Evolutionary conservation across 2,329 filamentous ascomycete species (phyloP).

Genomic region (Talaromyces sp.): DNA sequence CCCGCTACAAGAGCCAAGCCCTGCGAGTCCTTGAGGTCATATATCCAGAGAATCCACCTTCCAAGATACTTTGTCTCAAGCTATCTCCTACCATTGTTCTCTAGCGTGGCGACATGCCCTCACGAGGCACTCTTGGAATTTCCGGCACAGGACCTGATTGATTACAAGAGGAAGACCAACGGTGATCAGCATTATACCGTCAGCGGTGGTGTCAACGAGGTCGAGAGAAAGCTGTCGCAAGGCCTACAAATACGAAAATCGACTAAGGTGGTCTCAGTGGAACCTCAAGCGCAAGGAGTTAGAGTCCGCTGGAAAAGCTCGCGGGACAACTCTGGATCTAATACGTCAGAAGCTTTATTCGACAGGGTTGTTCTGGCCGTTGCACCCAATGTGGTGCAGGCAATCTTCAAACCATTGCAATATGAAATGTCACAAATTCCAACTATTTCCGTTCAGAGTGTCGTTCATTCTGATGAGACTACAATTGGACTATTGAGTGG

Average conservation of each 20-base stretch:
- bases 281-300: background rate
- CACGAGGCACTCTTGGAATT: constrained; percentile 23
- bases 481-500: background rate
- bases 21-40: background rate
- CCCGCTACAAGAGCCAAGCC: background rate
- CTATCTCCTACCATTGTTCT: constrained; percentile 55
- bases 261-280: background rate
- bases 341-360: background rate
- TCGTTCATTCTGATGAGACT: background rate
- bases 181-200: background rate
- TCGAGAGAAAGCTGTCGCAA: background rate
- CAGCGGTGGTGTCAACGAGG: background rate
- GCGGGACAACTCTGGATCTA: background rate
- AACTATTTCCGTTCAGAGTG: background rate
- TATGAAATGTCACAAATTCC: background rate
- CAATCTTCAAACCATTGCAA: background rate
- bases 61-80: background rate
- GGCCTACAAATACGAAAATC: background rate
- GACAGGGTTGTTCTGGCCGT: background rate
- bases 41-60: background rate
- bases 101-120: constrained; percentile 41
- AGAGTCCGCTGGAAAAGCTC: background rate
- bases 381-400: background rate
- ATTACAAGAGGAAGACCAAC: constrained; percentile 37
- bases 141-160: constrained; percentile 20